Evolutionary conservation across 179 eudicot genomes (phyloP).

Genomic region (Vitellaria paradoxa): DNA sequence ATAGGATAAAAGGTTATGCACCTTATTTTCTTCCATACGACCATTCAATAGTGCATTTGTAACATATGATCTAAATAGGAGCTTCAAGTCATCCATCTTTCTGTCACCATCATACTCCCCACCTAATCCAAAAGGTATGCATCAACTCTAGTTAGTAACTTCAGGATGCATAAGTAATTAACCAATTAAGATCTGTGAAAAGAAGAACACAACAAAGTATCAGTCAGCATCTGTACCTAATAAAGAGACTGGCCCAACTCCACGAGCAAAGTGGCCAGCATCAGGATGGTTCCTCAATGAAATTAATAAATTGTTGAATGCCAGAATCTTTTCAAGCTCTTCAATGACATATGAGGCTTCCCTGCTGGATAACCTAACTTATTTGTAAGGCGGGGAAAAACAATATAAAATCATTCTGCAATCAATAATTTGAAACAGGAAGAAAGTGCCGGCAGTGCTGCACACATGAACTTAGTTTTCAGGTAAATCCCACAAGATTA

Average conservation of each 20-base stretch:
- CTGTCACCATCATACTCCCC: constrained; percentile 79
- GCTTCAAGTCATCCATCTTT: constrained; percentile 83
- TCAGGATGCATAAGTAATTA: not conserved
- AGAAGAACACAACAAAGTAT: constrained; percentile 7
- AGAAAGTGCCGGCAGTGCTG: not conserved
- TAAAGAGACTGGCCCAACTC: constrained; percentile 77
- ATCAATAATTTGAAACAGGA: not conserved
- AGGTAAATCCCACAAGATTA: too few relatives aligned
- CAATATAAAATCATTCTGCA: not conserved
- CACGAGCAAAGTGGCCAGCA: constrained; percentile 70
- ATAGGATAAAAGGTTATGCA: constrained; percentile 9
- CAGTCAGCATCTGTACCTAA: constrained; percentile 45
- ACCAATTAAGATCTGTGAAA: constrained; percentile 9
- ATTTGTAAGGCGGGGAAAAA: not conserved
- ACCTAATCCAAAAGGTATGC: constrained; percentile 37
- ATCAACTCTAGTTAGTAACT: constrained; percentile 9
- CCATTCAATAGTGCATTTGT: constrained; percentile 74
- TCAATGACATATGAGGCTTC: constrained; percentile 49
- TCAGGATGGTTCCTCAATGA: constrained; percentile 73
- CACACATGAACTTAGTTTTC: not conserved
- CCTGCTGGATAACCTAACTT: constrained; percentile 40
- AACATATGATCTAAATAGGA: constrained; percentile 79
- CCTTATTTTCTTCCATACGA: constrained; percentile 82
- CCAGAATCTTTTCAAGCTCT: constrained; percentile 72
- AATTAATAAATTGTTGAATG: constrained; percentile 57